Evolutionary conservation across 805 yeast genomes (phyloP), one percentile per base, ranked within the genome.

Genomic region (Starmerella bombicola): DNA sequence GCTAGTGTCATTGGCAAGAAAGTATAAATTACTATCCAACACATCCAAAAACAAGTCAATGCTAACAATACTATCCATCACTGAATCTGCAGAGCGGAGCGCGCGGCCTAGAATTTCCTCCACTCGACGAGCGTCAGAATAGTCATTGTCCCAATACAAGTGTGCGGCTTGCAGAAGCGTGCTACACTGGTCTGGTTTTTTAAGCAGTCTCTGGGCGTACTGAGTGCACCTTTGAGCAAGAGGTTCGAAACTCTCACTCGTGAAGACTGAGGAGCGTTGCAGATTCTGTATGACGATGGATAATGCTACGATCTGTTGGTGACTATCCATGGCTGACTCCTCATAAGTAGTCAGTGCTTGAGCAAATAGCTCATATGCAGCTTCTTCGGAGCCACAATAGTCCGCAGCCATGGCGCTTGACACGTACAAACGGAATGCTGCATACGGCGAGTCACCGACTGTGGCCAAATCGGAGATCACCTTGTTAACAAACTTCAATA

Each of bases 161-260:
- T 91, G 96, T 1, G 94, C 77, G 32, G 95, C 86, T 38, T 74
- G 61, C 56, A 80, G 83, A 5, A 85, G 93, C 0, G 94, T 78
- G 13, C 96, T 73, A 58, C 96, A 86, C 60, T 91, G 98, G 55
- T 88, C 97, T 26, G 91, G 85, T 58, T 88, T 88, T 59, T 82
- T 84, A 54, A 88, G 67, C 37, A 91, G 67, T 59, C 82, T 83
- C 12, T 94, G 82, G 4, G 94, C 93, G 54, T 84, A 83, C 35
- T 86, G 63, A 1, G 95, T 84, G 35, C 86, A 71, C 57, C 85
- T 80, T 13, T 93, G 80, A 37, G 86, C 84, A 50, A 88, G 65
- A 3, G 75, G 71, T 51, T 84, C 91, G 60, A 82, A 88, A 57
- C 75, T 81, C 24, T 80, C 93, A 34, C 67, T 62, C 34, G 67